Base-by-base conservation (phyloP, 345 rosid species). In the Mangifera indica region DNA sequence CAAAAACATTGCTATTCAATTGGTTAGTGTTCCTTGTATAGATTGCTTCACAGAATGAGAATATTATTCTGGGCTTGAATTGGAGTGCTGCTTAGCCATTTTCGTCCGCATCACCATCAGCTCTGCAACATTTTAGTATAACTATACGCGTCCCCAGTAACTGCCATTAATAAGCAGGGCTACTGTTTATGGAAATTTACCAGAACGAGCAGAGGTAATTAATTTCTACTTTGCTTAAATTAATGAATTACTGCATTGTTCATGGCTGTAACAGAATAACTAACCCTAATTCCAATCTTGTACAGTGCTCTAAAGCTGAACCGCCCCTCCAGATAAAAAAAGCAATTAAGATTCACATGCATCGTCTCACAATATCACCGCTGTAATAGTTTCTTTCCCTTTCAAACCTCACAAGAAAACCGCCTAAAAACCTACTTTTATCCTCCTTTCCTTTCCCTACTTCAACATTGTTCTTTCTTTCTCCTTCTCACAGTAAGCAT, bases 401-500 rank as follows among this genome's bases (percentile, higher is more conserved):
- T 59, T 25, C 54, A 25, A 63, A 44, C 75, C 45, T 77, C 85
- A 84, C 85, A 75, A 75, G 85, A 76, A 79, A 67, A 48, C 82
- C 66, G 70, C 80, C 71, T 3, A 3, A 12, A 71, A 13, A 61
- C 63, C 63, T 58, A 53, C 71, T 56, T 57, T 45, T 72, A 60
- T 34, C 54, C 42, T 69, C 9, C 37, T 42, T 17, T 37, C 4
- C 32, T 34, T 34, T 34, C 42, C 7, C 71, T n/a, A 32, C 44
- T 61, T 40, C 71, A 53, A 60, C 21, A 64, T 64, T 20, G n/a
- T 25, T 66, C 13, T 60, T 18, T 29, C 0, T n/a, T n/a, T n/a
- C 26, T 18, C 26, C 4, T 3, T 29, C 32, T 45, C 59, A n/a
- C 57, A 53, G 17, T 10, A 5, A 70, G 21, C n/a, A 1, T 56